phyloP scores from a whole-genome alignment of 345 rosid genomes.

The Corchorus capsularis region DNA sequence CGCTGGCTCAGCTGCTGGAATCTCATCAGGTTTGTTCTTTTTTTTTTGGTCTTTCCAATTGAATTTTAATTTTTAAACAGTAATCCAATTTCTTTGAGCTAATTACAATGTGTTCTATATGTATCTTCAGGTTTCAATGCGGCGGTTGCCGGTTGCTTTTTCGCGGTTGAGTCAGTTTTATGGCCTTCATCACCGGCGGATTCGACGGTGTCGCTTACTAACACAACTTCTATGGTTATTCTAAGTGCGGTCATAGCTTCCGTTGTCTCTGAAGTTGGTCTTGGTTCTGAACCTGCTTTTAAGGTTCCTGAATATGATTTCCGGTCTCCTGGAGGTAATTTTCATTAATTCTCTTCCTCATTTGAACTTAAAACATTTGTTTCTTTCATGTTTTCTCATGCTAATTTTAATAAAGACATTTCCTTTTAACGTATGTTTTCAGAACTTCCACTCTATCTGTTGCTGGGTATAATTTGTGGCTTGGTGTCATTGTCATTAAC shows the following conservation, averaged over 20 bases:
- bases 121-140: conserved; percentile 77
- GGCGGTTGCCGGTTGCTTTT: conserved; percentile 96
- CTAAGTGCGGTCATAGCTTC: conserved; percentile 90
- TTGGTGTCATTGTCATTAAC: conserved; percentile 73
- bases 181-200: conserved; percentile 81
- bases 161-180: conserved; percentile 88
- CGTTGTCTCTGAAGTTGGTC: conserved; percentile 82
- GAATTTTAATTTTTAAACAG: neutral
- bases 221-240: conserved; percentile 86
- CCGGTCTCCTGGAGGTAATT: conserved; percentile 80
- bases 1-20: conserved; percentile 92
- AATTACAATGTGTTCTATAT: neutral
- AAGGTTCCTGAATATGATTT: conserved; percentile 91
- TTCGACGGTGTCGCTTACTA: conserved; percentile 63
- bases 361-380: neutral
- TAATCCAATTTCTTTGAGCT: neutral
- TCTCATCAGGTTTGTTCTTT: conserved; percentile 70
- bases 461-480: conserved; percentile 80
- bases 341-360: neutral
- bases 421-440: conserved; percentile 32
- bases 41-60: neutral
- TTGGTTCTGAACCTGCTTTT: conserved; percentile 89
- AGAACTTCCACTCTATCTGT: conserved; percentile 90
- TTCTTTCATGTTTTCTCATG: conserved; percentile 14
- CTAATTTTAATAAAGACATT: neutral